Evolutionary conservation across 2,329 filamentous ascomycete species (phyloP), one percentile per base, ranked within the genome.

Genomic region (Cladosporium sp.): DNA sequence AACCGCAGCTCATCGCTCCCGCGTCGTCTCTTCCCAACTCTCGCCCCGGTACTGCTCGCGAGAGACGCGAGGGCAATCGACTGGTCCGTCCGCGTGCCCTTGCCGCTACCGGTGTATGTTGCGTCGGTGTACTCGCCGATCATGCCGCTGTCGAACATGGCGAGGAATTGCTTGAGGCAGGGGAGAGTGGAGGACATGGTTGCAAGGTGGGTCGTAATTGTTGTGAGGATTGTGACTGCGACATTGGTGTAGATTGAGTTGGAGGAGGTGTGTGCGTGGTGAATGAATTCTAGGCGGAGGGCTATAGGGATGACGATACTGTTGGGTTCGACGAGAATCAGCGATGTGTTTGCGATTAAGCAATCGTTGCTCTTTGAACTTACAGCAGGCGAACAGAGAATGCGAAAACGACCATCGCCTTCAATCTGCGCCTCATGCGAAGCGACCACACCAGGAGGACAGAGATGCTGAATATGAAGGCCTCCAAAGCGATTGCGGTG

Each of bases 91-190:
- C 38, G 37, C 3, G 48, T 50, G 7, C 40, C 40, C 32, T 43
- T 50, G 13, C 48, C 48, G 18, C 48, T 50, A 8, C 48, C 40
- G 0, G 46, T 49, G 11, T 43, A 49, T 13, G 46, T 49, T 19
- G 37, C 16, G 10, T 49, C 46, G 18, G 40, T 50, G 32, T 43
- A 16, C 31, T 50, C 48, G 40, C 48, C 48, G 11, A 50, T 50
- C 48, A 50, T 50, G 18, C 48, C 48, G 32, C 48, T 50, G 14
- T 50, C 48, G 43, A 61, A 61, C n/a, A 59, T 54, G 0, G 55
- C 51, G 37, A 65, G 63, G 55, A 66, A 65, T 4, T 62, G 60
- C 34, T 63, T 66, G 33, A 59, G 58, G 54, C 62, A 66, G 2
- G 62, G 64, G 2, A 66, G 35, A 0, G 64, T 66, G 3, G 61